Evolutionary conservation across 352 stramenopile genomes (phyloP).

Genomic region (Thalassiosira exigua): DNA sequence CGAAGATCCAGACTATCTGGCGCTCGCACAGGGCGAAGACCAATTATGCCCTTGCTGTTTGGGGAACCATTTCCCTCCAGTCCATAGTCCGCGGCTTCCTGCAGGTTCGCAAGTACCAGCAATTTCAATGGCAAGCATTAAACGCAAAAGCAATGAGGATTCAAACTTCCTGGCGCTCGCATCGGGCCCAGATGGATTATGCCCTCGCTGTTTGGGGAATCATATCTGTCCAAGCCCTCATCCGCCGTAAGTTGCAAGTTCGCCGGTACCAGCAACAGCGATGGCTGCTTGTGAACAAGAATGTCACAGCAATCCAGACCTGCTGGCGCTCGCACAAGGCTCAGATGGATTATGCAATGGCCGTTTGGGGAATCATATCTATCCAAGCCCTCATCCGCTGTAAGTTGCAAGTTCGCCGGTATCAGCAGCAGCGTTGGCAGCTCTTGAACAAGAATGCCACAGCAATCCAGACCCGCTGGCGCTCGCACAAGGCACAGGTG

Average conservation of each 20-base stretch:
- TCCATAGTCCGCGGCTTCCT: not conserved
- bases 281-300: too few relatives aligned
- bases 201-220: too few relatives aligned
- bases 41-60: slow-evolving; percentile 1
- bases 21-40: not conserved
- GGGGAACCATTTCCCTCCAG: slow-evolving; percentile 1
- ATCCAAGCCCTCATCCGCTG: slow-evolving; percentile 7
- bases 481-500: not conserved
- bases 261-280: too few relatives aligned
- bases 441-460: not conserved
- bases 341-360: not conserved
- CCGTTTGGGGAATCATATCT: not conserved
- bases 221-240: too few relatives aligned
- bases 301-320: slow-evolving; percentile 35
- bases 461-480: not conserved
- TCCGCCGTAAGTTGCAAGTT: too few relatives aligned
- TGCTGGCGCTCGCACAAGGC: slow-evolving; percentile 6
- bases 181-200: too few relatives aligned
- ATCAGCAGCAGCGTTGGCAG: not conserved
- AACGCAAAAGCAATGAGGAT: too few relatives aligned
- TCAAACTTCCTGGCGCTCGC: too few relatives aligned
- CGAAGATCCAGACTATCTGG: slow-evolving; percentile 27
- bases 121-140: not conserved
- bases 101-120: slow-evolving; percentile 17
- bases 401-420: slow-evolving; percentile 7